Base-by-base conservation (phyloP, 495 filamentous ascomycete species). In the Parathielavia hyrcaniae region DNA sequence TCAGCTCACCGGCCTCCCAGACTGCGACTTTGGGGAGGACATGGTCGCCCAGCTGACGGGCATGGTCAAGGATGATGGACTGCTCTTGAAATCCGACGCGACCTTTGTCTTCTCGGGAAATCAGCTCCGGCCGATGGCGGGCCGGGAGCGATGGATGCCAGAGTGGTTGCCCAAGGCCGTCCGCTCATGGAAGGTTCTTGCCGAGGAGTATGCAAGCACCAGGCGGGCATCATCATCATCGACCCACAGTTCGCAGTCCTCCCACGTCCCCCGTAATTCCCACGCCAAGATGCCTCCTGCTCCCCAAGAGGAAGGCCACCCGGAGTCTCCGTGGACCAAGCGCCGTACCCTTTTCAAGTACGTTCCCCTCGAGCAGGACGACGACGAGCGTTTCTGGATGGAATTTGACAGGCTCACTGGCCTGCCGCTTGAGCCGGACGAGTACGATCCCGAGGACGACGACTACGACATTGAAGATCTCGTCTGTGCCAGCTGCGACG, bases 301-400 rank as follows among this genome's bases (percentile, higher is more conserved):
- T 4, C 73, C 76, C 35, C 43, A 66, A 26, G 74, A 75, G 30
- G 70, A 71, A 44, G 75, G 71, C 20, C 63, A 71, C 19, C 77
- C 75, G 2, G 62, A 58, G 49, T 75, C 75, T 5, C 51, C 19
- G 4, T 75, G 61, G 59, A 65, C 68, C 34, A 59, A 66, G 10
- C 71, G 71, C 3, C 61, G 61, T 20, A 77, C 75, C 4, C 66
- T 79, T 20, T 78, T 73, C 70, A 79, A 78, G 65, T 69, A 66
- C 10, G 68, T 75, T 2, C 70, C 73, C 1, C 20, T 66, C 4
- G 60, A 41, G 10, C 69, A 71, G 20, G 66, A 72, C n/a, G 39
- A 41, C 3, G 62, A 69, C 5, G 62, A 68, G 13, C 73, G 73
- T 35, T 55, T 49, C 22, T 79, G 74, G 74, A 58, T 64, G 38